Evolutionary conservation across 2,329 filamentous ascomycete genomes (phyloP), one percentile per base, ranked within the genome.

Genomic region (Alternaria viburni): DNA sequence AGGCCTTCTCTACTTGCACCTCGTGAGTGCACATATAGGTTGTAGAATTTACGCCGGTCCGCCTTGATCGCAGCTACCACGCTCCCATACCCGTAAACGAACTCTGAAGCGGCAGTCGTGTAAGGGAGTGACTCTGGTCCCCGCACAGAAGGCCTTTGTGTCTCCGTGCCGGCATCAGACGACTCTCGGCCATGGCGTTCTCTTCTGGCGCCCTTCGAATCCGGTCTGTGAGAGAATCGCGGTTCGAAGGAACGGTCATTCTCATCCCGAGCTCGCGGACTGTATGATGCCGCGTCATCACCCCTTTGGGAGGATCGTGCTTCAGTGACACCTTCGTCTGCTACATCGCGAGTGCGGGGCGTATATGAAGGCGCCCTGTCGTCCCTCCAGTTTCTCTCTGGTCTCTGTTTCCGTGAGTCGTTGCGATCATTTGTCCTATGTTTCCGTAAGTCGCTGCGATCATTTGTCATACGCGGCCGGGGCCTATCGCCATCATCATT

Each of bases 21-120:
- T 44, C 75, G 68, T 8, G 51, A 61, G 62, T 81, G 80, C 9
- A 97, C 83, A 77, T 98, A 97, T 4, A 99, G 86, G 58, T 89
- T 91, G 82, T 97, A 97, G 3, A 97, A 81, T 73, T 92, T 89
- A 61, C 96, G 89, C 32, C 88, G 86, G 11, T 84, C 84, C 47
- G 88, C 87, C 68, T 86, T 88, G 19, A 99, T 83, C 0, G 93
- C 94, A 19, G 94, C 91, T 66, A 91, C 86, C 21, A 98, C 93
- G 2, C 92, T 89, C 3, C 91, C 92, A 47, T 87, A 88, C 6
- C 96, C 96, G 76, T 97, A 98, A 3, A 99, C 84, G 71, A 97
- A 98, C 65, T 97, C 91, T 0, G 94, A 97, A 6, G 93, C 92
- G 0, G 95, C 91, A 1, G 93, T 96, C 0, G 92, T 93, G 75